A percentile compares a stretch with the other conserved stretches of the same genome.
Conservation (phyloP, 129 eudicot species). For the Pseudognaphalium luteoalbum region DNA sequence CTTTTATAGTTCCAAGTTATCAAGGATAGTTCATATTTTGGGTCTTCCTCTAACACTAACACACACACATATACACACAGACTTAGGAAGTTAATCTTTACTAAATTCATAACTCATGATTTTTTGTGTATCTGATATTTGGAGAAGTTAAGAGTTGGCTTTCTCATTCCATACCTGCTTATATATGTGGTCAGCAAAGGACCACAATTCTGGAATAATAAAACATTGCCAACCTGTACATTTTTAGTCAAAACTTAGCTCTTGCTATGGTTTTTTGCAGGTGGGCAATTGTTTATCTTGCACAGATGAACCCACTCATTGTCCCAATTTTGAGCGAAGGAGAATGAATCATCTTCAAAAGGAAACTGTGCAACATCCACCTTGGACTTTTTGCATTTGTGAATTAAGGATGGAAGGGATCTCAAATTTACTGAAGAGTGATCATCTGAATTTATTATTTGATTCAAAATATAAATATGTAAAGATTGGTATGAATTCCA, state of each 20-base stretch:
- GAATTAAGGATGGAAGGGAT: slow-evolving; percentile 28
- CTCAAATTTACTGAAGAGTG: slow-evolving; percentile 31
- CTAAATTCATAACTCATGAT: neutral
- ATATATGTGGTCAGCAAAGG: neutral
- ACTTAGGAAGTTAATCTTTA: neutral
- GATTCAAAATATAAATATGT: slow-evolving; percentile 16
- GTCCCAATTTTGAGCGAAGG: slow-evolving; percentile 78
- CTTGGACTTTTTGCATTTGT: slow-evolving; percentile 32
- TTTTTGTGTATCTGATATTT: neutral
- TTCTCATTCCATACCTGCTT: neutral
- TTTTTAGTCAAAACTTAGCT: slow-evolving; percentile 17
- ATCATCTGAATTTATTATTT: slow-evolving; percentile 18
- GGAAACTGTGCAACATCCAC: slow-evolving; percentile 12
- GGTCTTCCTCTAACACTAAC: neutral
- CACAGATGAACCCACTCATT: slow-evolving; percentile 88
- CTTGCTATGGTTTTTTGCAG: slow-evolving; percentile 38
- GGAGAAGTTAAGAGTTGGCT: neutral
- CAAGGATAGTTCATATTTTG: too few species aligned
- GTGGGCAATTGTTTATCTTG: slow-evolving; percentile 95
- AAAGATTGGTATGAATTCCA: slow-evolving; percentile 24
- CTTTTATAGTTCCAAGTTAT: too few species aligned
- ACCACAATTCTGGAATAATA: neutral
- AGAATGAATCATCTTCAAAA: slow-evolving; percentile 36
- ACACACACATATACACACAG: neutral
- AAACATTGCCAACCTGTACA: neutral